phyloP scores from a whole-genome alignment of 2,329 filamentous ascomycete genomes.

The Hysterium pulicare region DNA sequence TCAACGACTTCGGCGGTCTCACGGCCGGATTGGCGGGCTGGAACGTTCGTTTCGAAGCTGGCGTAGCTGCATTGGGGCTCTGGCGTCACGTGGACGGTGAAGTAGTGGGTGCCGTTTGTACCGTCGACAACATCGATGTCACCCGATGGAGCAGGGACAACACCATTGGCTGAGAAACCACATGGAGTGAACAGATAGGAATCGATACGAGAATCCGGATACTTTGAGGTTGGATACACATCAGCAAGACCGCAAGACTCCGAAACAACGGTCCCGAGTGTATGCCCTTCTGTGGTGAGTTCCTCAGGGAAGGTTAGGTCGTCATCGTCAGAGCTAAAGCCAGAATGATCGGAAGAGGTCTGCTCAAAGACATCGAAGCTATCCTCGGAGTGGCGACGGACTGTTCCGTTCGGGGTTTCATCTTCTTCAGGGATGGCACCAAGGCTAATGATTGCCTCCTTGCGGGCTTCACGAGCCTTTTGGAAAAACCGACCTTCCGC shows the following conservation, averaged over 20 bases:
- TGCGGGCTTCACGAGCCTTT: constrained; percentile 61
- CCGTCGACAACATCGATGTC: constrained; percentile 45
- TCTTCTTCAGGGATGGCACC: constrained; percentile 57
- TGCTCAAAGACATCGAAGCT: constrained; percentile 80
- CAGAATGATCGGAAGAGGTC: constrained; percentile 60
- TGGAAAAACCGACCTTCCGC: constrained; percentile 75
- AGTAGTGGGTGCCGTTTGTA: constrained; percentile 66
- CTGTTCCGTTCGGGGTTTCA: constrained; percentile 41
- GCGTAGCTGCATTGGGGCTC: constrained; percentile 97
- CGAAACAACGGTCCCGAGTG: constrained; percentile 86
- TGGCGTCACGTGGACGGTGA: constrained; percentile 96
- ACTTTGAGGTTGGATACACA: constrained; percentile 81
- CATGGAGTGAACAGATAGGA: constrained; percentile 96
- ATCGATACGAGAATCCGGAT: constrained; percentile 90
- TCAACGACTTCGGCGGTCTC: constrained; percentile 88
- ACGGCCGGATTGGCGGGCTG: constrained; percentile 79
- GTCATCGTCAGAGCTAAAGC: constrained; percentile 56
- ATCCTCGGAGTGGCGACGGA: constrained; percentile 48
- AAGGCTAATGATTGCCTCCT: constrained; percentile 57
- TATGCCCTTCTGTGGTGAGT: constrained; percentile 88
- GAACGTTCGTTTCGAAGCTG: constrained; percentile 97
- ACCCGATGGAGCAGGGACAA: constrained; percentile 70
- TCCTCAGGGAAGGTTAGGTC: constrained; percentile 62
- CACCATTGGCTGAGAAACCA: constrained; percentile 95
- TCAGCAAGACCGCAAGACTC: constrained; percentile 84